Evolutionary conservation across 352 stramenopile genomes (phyloP).

Genomic region (Phytopythium mirpurense): DNA sequence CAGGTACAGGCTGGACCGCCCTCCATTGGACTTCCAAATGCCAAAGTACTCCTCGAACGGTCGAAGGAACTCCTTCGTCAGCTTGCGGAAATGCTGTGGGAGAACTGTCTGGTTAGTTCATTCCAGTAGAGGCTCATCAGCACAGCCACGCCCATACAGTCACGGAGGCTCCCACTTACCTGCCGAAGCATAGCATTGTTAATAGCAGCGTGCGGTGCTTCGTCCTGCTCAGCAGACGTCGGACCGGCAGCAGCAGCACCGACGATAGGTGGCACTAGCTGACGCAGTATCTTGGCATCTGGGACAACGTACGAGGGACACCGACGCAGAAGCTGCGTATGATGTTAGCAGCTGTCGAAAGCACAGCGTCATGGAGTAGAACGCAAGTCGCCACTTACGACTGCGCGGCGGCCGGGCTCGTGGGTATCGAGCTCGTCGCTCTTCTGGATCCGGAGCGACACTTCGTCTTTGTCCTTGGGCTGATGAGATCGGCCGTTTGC

Average conservation of each 20-base stretch:
- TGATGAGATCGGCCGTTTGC: constrained; percentile 18
- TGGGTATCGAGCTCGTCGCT: constrained; percentile 35
- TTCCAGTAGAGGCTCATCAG: no score
- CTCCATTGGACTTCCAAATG: constrained; percentile 61
- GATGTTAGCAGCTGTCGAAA: no score
- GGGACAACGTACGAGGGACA: constrained; percentile 49
- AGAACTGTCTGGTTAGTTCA: no score
- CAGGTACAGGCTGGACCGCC: constrained; percentile 66
- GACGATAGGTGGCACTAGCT: constrained; percentile 54
- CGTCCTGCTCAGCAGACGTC: constrained; percentile 46
- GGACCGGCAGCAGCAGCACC: constrained; percentile 39
- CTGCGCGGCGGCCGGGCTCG: constrained; percentile 28
- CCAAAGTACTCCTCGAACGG: constrained; percentile 87
- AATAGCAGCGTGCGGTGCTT: constrained; percentile 67
- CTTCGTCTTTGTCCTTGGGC: constrained; percentile 26
- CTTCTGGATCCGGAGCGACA: constrained; percentile 57
- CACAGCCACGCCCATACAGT: no score
- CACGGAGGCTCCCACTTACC: constrained; percentile 30
- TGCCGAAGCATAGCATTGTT: constrained; percentile 83
- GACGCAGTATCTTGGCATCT: constrained; percentile 53
- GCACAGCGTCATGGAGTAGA: no score
- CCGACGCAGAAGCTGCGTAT: constrained; percentile 45
- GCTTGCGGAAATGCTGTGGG: constrained; percentile 81
- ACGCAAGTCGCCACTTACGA: constrained; percentile 30
- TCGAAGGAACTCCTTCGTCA: constrained; percentile 83